Percentiles rank a stretch among this genome's conserved stretches.
phyloP scores from a whole-genome alignment of 306 rosid genomes.

The Pueraria montana region DNA sequence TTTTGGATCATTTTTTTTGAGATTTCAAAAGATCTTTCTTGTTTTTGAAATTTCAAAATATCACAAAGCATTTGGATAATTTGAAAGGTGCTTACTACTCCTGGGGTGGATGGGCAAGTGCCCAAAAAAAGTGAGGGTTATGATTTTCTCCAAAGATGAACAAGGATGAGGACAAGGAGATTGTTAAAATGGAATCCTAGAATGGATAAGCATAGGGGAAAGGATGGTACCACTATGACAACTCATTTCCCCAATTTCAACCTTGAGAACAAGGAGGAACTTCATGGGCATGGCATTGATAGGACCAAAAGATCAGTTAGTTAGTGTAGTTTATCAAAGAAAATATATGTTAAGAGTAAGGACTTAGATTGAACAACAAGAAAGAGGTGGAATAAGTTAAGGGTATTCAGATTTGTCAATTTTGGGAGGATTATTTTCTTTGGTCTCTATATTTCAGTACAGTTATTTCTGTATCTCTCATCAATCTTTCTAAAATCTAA shows the following conservation, averaged over 20 bases:
- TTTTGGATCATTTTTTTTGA: not conserved
- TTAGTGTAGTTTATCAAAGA: not conserved
- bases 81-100: not conserved
- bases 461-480: not conserved
- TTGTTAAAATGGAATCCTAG: not conserved
- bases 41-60: too few species aligned
- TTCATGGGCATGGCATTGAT: not conserved
- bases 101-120: not conserved
- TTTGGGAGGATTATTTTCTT: not conserved
- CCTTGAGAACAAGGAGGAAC: not conserved
- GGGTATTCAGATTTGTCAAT: not conserved
- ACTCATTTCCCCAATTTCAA: not conserved
- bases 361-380: not conserved
- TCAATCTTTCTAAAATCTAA: slow-evolving; percentile 5
- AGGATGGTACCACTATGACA: not conserved
- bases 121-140: not conserved
- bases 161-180: not conserved
- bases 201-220: not conserved
- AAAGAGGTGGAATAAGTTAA: not conserved
- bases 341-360: not conserved
- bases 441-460: not conserved
- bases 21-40: too few species aligned
- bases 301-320: not conserved
- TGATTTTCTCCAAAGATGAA: not conserved
- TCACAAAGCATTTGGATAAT: not conserved